Evolutionary conservation across 345 rosid species (phyloP).

Genomic region (Turritis glabra): DNA sequence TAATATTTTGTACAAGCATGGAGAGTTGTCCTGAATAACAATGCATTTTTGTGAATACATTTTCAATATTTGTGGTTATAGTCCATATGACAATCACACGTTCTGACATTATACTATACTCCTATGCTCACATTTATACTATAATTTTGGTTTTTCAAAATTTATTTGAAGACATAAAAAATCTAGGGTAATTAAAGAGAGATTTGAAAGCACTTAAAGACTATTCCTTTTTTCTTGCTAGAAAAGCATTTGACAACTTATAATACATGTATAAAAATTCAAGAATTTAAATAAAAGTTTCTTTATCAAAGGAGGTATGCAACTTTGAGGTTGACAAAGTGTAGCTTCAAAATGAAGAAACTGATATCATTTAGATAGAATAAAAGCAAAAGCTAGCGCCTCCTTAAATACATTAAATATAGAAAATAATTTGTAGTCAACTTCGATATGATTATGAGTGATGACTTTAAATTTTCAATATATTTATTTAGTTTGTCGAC

Average conservation of each 20-base stretch:
- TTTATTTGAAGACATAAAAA: background rate
- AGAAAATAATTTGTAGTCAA: slow-evolving; percentile 35
- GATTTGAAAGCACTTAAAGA: slow-evolving; percentile 5
- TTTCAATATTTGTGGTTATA: background rate
- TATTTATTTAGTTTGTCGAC: background rate
- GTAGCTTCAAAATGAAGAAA: slow-evolving; percentile 45
- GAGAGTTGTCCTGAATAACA: background rate
- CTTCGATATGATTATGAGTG: slow-evolving; percentile 34
- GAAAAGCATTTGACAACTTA: slow-evolving; percentile 34
- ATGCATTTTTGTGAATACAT: background rate
- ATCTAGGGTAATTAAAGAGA: slow-evolving; percentile 12
- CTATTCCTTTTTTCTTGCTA: background rate
- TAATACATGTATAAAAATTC: background rate
- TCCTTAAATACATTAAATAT: slow-evolving; percentile 29
- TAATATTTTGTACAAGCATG: background rate
- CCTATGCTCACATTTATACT: slow-evolving; percentile 10
- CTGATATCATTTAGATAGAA: slow-evolving; percentile 37
- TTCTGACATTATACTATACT: background rate
- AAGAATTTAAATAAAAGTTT: slow-evolving; percentile 13
- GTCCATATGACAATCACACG: slow-evolving; percentile 2
- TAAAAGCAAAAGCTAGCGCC: slow-evolving; percentile 36
- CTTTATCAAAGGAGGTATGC: slow-evolving; percentile 36
- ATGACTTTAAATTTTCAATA: slow-evolving; percentile 31
- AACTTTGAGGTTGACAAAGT: slow-evolving; percentile 44
- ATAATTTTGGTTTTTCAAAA: background rate